Conservation (phyloP, 2,329 filamentous ascomycete genomes). For the Aspergillus fischeri region DNA sequence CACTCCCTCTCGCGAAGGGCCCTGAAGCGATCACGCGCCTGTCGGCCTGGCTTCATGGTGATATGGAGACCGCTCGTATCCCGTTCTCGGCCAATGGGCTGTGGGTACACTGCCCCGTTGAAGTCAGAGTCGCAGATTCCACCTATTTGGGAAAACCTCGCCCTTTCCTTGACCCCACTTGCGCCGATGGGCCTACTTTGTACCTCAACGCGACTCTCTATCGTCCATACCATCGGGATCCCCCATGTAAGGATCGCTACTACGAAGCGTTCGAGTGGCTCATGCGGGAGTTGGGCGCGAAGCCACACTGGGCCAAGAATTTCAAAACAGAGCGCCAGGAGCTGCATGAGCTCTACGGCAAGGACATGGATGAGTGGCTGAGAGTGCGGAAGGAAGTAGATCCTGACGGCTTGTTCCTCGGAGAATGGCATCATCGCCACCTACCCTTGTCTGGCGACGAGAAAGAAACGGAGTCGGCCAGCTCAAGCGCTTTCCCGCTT, state of each 20-base stretch:
- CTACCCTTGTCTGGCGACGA: conserved; percentile 44
- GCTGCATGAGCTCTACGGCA: conserved; percentile 65
- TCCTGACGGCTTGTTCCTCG: conserved; percentile 80
- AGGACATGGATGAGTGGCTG: conserved; percentile 63
- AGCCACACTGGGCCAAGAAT: conserved; percentile 92
- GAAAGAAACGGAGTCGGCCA: conserved; percentile 10
- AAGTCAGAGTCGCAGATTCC: conserved; percentile 81
- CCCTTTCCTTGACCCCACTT: conserved; percentile 70
- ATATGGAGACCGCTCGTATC: conserved; percentile 66
- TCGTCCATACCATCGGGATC: conserved; percentile 72
- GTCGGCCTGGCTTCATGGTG: conserved; percentile 78
- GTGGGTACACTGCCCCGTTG: conserved; percentile 84
- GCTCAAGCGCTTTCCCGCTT: conserved; percentile 28
- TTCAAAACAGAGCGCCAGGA: conserved; percentile 60
- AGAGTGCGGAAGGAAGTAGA: conserved; percentile 67
- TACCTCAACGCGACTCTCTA: conserved; percentile 92
- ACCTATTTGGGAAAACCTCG: conserved; percentile 47
- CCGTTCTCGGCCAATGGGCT: conserved; percentile 75
- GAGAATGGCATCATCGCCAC: conserved; percentile 78
- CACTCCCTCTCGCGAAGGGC: conserved; percentile 76
- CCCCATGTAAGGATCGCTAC: conserved; percentile 71
- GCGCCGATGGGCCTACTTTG: conserved; percentile 64
- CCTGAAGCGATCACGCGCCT: conserved; percentile 82
- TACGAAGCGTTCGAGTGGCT: conserved; percentile 89
- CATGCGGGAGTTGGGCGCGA: conserved; percentile 78